These are phyloP conservation scores for Saccharomyces jurei DNA, from an alignment of 805 yeast species.

Conservation along the genomic window DNA sequence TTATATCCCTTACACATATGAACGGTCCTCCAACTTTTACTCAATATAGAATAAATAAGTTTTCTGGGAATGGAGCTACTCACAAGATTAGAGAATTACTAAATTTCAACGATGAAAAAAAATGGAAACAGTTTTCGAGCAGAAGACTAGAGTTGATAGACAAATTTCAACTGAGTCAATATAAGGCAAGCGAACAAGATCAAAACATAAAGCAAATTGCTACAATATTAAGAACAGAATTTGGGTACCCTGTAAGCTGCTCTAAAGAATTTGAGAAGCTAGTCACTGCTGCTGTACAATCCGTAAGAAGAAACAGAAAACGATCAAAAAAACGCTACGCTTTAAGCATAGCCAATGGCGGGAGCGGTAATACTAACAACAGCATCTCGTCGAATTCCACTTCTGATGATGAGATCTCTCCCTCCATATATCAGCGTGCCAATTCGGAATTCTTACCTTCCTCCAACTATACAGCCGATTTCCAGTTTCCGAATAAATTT, in stretches of 20 bases:
- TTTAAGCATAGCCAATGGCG: constrained; percentile 1
- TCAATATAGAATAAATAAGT: constrained; percentile 5
- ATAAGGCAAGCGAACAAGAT: constrained; percentile 91
- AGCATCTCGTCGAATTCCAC: constrained; percentile 4
- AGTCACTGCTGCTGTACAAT: constrained; percentile 89
- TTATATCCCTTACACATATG: neutral
- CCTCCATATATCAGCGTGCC: constrained; percentile 2
- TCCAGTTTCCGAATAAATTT: neutral
- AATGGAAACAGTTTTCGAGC: constrained; percentile 89
- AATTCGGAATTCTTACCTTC: neutral
- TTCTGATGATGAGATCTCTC: neutral
- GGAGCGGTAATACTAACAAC: constrained; percentile 6
- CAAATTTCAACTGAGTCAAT: constrained; percentile 46
- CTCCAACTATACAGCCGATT: neutral
- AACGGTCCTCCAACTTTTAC: neutral
- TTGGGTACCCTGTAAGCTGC: constrained; percentile 52
- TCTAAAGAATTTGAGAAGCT: constrained; percentile 76
- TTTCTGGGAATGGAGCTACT: constrained; percentile 34
- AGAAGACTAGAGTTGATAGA: constrained; percentile 85
- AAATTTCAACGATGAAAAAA: constrained; percentile 68
- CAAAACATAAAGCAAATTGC: constrained; percentile 74
- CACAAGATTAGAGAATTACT: constrained; percentile 42
- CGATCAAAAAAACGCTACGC: constrained; percentile 39
- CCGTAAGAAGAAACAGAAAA: constrained; percentile 81
- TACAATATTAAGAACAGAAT: constrained; percentile 65